A percentile compares a stretch with the other conserved stretches of the same genome.
Evolutionary conservation across 1,284 basidiomycete species (phyloP).

Genomic region (Phellopilus nigrolimitatus): DNA sequence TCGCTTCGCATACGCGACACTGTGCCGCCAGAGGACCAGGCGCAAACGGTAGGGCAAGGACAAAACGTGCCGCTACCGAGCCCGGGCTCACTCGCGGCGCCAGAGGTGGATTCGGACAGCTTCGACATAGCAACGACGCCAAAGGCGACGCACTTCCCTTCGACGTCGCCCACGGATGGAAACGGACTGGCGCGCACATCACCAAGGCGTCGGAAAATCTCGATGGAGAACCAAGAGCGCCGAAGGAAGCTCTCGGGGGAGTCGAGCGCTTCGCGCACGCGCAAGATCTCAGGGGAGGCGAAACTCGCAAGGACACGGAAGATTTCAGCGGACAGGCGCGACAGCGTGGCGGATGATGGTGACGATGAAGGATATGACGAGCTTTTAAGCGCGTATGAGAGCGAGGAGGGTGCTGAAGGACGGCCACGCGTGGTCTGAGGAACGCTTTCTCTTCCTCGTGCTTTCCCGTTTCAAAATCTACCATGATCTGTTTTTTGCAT

Average conservation of each 20-base stretch:
- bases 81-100: conserved; percentile 39
- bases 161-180: conserved; percentile 28
- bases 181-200: conserved; percentile 23
- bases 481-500: not conserved
- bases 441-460: not conserved
- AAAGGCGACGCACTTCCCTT: conserved; percentile 42
- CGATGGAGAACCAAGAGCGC: conserved; percentile 27
- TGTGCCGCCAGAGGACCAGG: too few species aligned
- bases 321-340: conserved; percentile 24
- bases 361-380: conserved; percentile 78
- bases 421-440: conserved; percentile 14
- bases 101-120: conserved; percentile 54
- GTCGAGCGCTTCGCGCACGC: conserved; percentile 30
- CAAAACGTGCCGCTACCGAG: conserved; percentile 32
- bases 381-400: conserved; percentile 72
- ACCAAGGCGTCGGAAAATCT: conserved; percentile 30
- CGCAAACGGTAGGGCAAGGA: conserved; percentile 26
- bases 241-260: conserved; percentile 44
- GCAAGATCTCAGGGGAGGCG: conserved; percentile 44
- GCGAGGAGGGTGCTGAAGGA: conserved; percentile 45
- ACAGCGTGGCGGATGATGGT: conserved; percentile 65
- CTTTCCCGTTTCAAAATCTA: not conserved
- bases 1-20: conserved; percentile 40
- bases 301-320: conserved; percentile 3
- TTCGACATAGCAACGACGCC: conserved; percentile 51